Evolutionary conservation across 163 green algal species (phyloP), one percentile per base, ranked within the genome.

Genomic region (Scenedesmus sp.): DNA sequence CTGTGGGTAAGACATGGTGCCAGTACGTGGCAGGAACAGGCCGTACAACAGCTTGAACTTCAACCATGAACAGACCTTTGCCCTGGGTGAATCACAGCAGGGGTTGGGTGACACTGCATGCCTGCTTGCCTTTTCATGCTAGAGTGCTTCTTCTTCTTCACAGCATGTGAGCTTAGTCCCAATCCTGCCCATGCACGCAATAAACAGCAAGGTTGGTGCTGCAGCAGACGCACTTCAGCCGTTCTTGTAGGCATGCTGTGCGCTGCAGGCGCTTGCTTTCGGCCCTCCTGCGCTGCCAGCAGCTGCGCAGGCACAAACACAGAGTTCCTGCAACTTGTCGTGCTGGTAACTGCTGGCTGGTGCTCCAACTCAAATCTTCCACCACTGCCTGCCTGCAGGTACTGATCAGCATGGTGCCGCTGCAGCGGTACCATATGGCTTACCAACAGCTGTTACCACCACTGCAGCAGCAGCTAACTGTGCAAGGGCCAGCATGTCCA

Each of bases 401-500:
- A 7, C 30, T 42, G 26, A 26, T 18, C 16, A 76, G 30, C 65
- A 76, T 76, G 65, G 65, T 76, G 35, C 73, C 49, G 73, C 73
- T 82, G 73, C 73, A 51, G 73, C 37, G 51, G 37, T 82, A 46
- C 73, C 26, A 46, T 13, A 18, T 30, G 16, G 73, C 73, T 16
- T 82, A 46, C 35, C 35, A 82, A 37, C 73, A 35, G 73, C 73
- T 82, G 73, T n/a, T 51, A n/a, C n/a, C n/a, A 37, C 73, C 18
- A 20, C 73, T 82, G 73, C 73, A 82, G 73, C 73, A 82, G 73
- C 73, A 82, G 73, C 73, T 82, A n/a, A 18, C 35, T 15, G 73
- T 4, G 15, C 35, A 44, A 37, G 35, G 24, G 49, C 10, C 37
- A 30, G 35, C 37, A 46, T 46, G 65, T 40, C 30, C 40, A 10